Base-by-base conservation (phyloP, 1,139 yeast species). In the Candida tetrigidarum region DNA sequence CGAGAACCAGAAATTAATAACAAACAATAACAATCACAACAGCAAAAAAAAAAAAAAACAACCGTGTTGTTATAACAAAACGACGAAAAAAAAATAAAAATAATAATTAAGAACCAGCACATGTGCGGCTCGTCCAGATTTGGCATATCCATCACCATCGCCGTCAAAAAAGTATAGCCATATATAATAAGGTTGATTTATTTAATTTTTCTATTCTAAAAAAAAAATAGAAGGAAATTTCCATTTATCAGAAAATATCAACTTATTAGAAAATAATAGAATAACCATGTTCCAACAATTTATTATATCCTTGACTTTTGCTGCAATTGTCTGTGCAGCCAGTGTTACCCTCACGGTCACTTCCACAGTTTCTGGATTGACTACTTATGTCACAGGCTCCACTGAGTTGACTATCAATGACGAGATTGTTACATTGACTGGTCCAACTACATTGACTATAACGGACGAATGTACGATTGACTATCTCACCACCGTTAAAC, bases 331-430 rank as follows among this genome's bases (percentile, higher is more conserved):
- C 45, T 70, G 74, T 50, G 70, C 68, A 51, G 57, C 62, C 51
- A 67, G 70, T 69, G 68, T 63, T 49, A 71, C 77, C 52, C 67
- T 72, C 61, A 71, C 77, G 8, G 35, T 32, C 12, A 16, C 20
- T 11, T 32, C 35, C 75, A 49, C 70, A 69, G 52, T 60, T 70
- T 48, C 78, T 54, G 75, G 68, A 67, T 71, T 57, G 68, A 69
- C 74, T 63, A 72, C 77, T 53, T 73, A 69, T 73, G 72, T 77
- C 57, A 77, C 78, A 61, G 67, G 58, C 48, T 55, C 76, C 41
- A 70, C 77, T 49, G 51, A 61, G 39, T 51, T 69, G 44, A 74
- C 69, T 57, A 67, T 69, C 54, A 71, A 71, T 75, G 70, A 70
- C 73, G 69, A 68, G 65, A 70, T 76, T 61, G 62, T 71, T 64